These are phyloP conservation scores for Nitzschia sp. DNA, from an alignment of 108 stramenopile genomes.

Conservation along the genomic window DNA sequence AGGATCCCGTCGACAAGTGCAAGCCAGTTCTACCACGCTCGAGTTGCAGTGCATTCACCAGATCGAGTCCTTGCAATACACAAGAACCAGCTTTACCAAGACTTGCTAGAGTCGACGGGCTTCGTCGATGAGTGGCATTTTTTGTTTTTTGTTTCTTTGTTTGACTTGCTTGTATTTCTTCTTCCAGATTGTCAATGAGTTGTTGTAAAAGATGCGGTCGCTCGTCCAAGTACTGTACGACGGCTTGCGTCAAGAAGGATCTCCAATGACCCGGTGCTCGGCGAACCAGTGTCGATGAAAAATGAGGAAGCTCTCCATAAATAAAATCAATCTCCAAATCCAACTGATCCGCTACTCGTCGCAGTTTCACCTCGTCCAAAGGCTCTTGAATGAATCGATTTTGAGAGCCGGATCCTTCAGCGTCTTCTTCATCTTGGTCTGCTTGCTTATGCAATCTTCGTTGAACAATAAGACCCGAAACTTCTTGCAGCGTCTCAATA, in stretches of 20 bases:
- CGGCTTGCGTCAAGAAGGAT: conserved; percentile 29
- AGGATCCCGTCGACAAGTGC: conserved; percentile 14
- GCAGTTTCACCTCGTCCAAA: conserved; percentile 23
- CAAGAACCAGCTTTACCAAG: conserved; percentile 4
- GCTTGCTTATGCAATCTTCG: conserved; percentile 26
- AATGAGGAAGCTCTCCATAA: conserved; percentile 34
- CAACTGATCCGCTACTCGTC: conserved; percentile 8
- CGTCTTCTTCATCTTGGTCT: neutral
- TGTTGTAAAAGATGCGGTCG: conserved; percentile 26
- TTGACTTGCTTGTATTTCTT: neutral
- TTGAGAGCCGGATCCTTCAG: neutral
- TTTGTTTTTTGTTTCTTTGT: neutral
- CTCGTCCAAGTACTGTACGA: conserved; percentile 26
- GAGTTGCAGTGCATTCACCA: conserved; percentile 19
- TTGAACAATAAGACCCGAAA: conserved; percentile 28
- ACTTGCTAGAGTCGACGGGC: neutral
- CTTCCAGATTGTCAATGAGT: conserved; percentile 21
- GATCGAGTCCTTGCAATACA: conserved; percentile 23
- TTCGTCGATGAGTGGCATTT: neutral
- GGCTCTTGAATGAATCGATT: conserved; percentile 24
- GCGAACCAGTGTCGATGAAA: conserved; percentile 33
- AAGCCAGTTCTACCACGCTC: conserved; percentile 25
- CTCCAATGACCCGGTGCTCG: conserved; percentile 32
- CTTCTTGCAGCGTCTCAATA: conserved; percentile 27
- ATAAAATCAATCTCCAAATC: conserved; percentile 26